These are phyloP conservation scores for Hippophae gyantsensis DNA, from an alignment of 306 rosid genomes.

Conservation along the genomic window DNA sequence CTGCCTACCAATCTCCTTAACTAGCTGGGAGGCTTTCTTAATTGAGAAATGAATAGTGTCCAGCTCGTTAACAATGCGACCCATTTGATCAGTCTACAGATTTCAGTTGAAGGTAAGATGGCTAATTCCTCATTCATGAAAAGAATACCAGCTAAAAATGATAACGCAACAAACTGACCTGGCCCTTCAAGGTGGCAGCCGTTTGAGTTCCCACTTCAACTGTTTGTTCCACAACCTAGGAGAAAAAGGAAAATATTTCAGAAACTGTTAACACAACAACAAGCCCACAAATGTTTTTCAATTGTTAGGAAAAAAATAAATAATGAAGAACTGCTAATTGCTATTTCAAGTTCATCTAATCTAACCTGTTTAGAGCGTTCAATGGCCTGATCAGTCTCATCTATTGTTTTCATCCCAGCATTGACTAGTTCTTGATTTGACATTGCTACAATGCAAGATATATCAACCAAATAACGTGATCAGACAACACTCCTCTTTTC, in stretches of 20 bases:
- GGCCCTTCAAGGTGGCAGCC: slow-evolving; percentile 84
- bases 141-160: slow-evolving; percentile 9
- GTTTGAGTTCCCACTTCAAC: slow-evolving; percentile 95
- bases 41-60: slow-evolving; percentile 97
- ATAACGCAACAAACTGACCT: slow-evolving; percentile 45
- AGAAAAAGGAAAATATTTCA: slow-evolving; percentile 19
- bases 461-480: slow-evolving; percentile 15
- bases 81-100: slow-evolving; percentile 95
- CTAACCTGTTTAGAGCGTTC: slow-evolving; percentile 77
- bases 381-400: slow-evolving; percentile 95
- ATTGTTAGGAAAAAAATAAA: too few species aligned
- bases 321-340: slow-evolving; percentile 10
- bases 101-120: slow-evolving; percentile 16
- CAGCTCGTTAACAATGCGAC: slow-evolving; percentile 90
- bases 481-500: slow-evolving; percentile 5
- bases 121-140: slow-evolving; percentile 1
- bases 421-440: slow-evolving; percentile 85
- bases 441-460: slow-evolving; percentile 53
- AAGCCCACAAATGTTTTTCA: background rate
- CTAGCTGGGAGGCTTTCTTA: slow-evolving; percentile 96
- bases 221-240: slow-evolving; percentile 85
- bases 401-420: slow-evolving; percentile 79
- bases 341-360: background rate
- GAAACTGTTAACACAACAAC: slow-evolving; percentile 11
- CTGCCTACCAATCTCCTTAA: slow-evolving; percentile 98